Evolutionary conservation across 805 yeast genomes (phyloP).

Genomic region (Clavispora asparagi): DNA sequence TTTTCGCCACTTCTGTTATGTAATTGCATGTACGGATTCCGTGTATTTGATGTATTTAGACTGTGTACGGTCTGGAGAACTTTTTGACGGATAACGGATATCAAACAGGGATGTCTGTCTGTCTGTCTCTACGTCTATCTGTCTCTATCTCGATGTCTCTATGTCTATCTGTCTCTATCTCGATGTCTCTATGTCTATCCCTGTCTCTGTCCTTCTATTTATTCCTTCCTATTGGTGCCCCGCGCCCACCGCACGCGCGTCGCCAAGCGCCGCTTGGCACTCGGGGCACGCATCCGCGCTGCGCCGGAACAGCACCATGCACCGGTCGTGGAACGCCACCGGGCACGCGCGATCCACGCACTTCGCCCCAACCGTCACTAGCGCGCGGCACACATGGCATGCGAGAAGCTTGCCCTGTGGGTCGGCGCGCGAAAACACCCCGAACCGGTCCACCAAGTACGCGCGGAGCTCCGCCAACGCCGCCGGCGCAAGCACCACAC

Average conservation of each 20-base stretch:
- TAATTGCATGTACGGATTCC: too few species aligned
- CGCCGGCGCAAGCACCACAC: conserved; percentile 35
- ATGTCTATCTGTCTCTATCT: not conserved
- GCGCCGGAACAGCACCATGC: conserved; percentile 37
- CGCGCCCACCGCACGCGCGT: not conserved
- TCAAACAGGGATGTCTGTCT: too few species aligned
- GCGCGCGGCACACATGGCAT: conserved; percentile 49
- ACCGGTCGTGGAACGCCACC: conserved; percentile 43
- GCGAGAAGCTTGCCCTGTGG: conserved; percentile 32
- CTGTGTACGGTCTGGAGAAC: too few species aligned
- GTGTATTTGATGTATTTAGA: too few species aligned
- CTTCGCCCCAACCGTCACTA: conserved; percentile 47
- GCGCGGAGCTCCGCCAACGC: conserved; percentile 44
- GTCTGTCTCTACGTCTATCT: too few species aligned
- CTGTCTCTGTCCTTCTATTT: too few species aligned
- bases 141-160: not conserved
- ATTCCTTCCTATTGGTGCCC: too few species aligned
- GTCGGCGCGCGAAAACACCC: conserved; percentile 16
- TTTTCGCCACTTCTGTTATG: too few species aligned
- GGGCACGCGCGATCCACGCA: conserved; percentile 23
- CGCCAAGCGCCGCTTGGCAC: not conserved
- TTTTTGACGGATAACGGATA: too few species aligned
- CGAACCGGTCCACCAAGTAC: conserved; percentile 41
- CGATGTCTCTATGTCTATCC: too few species aligned
- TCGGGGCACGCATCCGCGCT: conserved; percentile 18